Evolutionary conservation across 352 stramenopile species (phyloP), one percentile per base, ranked within the genome.

Genomic region (Globisporangium spinosum): DNA sequence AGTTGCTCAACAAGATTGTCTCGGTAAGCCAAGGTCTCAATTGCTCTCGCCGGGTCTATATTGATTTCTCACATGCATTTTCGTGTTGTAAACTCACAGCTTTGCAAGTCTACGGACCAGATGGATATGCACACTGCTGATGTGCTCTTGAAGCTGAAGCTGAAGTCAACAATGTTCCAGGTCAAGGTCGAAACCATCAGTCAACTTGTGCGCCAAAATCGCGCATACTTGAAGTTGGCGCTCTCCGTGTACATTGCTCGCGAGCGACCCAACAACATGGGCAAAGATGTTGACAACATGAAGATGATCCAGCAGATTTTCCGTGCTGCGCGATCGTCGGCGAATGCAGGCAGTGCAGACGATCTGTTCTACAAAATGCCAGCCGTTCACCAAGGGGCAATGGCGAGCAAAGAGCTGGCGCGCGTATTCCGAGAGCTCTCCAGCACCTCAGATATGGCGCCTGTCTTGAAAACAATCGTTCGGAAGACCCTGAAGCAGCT

Each of bases 281-380:
- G 86, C 25, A 85, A 91, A 68, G 88, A 96, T 47, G 82, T 94
- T 3, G 88, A 96, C 77, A 96, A 96, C 68, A 91, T 96, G 65
- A 96, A 96, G 68, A 93, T 96, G 77, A 78, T 96, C 10, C 88
- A 94, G 70, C 88, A 94, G 53, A 93, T 96, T 29, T 94, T 96
- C 55, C 80, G 85, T 20, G 84, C 88, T 2, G 85, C 80, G 0
- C 80, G 85, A 17, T 75, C 57, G n/a, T 23, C 61, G 53, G 45
- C 57, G 38, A 71, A 47, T 12, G 55, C 63, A 35, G 74, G 69
- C 35, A 53, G 65, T n/a, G 71, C 67, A 10, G 81, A 94, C 54
- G 83, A 94, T 43, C 43, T 73, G 17, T 91, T 94, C 66, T 90
- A 89, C 62, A 79, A 77, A 47, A 70, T 63, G 7, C 80, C 82